Conservation (phyloP, 129 eudicot genomes). For the Calendula officinalis region DNA sequence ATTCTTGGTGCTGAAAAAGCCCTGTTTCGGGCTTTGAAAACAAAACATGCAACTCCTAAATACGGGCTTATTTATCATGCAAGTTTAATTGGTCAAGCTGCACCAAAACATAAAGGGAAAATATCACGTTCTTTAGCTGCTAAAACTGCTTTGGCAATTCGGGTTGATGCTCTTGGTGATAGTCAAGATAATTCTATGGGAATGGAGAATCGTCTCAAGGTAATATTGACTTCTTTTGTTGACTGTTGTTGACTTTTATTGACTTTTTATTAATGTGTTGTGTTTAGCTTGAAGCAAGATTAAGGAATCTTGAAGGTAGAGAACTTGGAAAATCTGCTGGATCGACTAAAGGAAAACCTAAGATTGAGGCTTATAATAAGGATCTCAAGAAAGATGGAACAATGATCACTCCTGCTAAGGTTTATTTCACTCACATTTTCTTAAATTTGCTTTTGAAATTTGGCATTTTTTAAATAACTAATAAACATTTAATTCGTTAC, state of each 20-base stretch:
- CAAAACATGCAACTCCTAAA: constrained; percentile 96
- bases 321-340: constrained; percentile 90
- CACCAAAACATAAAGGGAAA: constrained; percentile 90
- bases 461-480: background rate
- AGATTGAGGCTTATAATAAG: constrained; percentile 85
- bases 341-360: constrained; percentile 85
- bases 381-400: constrained; percentile 80
- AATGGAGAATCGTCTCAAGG: constrained; percentile 83
- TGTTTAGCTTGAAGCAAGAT: constrained; percentile 82
- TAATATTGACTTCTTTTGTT: constrained; percentile 19
- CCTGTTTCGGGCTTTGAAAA: constrained; percentile 91
- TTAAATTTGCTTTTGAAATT: background rate
- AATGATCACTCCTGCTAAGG: constrained; percentile 89
- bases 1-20: constrained; percentile 99
- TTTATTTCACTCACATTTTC: constrained; percentile 1
- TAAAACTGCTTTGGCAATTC: constrained; percentile 80
- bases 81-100: constrained; percentile 92
- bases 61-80: constrained; percentile 96
- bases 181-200: constrained; percentile 88
- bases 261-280: background rate
- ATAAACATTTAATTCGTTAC: too few species aligned
- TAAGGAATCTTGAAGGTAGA: constrained; percentile 79
- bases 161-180: constrained; percentile 91
- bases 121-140: constrained; percentile 93
- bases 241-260: background rate